phyloP scores from a whole-genome alignment of 2,329 filamentous ascomycete species.

The Tolypocladium album region DNA sequence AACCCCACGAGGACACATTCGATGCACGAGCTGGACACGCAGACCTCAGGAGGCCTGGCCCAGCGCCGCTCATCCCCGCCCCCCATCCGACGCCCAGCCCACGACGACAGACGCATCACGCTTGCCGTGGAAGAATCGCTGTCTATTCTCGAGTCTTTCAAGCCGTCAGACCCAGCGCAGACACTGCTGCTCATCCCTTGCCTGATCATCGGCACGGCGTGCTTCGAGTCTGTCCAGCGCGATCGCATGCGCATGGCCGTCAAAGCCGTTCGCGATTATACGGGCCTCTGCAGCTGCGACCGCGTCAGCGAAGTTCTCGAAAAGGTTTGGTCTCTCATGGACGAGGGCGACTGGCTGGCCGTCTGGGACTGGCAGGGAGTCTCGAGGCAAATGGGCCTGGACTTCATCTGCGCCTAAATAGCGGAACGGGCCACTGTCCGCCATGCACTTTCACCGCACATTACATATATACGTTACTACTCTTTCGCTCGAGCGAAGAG shows the following conservation, averaged over 20 bases:
- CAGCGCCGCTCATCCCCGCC: conserved; percentile 28
- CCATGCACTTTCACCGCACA: neutral
- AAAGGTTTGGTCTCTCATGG: conserved; percentile 50
- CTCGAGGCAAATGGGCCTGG: conserved; percentile 39
- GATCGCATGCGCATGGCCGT: conserved; percentile 40
- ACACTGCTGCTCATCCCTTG: conserved; percentile 50
- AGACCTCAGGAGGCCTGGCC: conserved; percentile 6
- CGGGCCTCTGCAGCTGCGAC: conserved; percentile 48
- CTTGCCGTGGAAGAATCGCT: conserved; percentile 47
- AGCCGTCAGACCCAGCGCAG: conserved; percentile 46
- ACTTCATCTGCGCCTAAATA: conserved; percentile 40
- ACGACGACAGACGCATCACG: conserved; percentile 41
- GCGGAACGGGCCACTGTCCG: neutral
- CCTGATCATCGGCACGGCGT: conserved; percentile 49
- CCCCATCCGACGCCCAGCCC: conserved; percentile 33
- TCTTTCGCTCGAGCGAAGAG: neutral
- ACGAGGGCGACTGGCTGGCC: conserved; percentile 41
- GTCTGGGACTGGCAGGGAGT: conserved; percentile 57
- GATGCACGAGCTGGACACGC: conserved; percentile 25
- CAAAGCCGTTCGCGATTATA: conserved; percentile 43
- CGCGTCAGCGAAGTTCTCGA: conserved; percentile 42
- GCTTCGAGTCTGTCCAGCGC: conserved; percentile 41
- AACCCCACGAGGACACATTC: conserved; percentile 27
- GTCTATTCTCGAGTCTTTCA: conserved; percentile 41
- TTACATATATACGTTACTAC: neutral